Percentiles rank a stretch among this genome's conserved stretches.
These are phyloP conservation scores for Spiraea crenata DNA, from an alignment of 331 rosid species.

Conservation along the genomic window DNA sequence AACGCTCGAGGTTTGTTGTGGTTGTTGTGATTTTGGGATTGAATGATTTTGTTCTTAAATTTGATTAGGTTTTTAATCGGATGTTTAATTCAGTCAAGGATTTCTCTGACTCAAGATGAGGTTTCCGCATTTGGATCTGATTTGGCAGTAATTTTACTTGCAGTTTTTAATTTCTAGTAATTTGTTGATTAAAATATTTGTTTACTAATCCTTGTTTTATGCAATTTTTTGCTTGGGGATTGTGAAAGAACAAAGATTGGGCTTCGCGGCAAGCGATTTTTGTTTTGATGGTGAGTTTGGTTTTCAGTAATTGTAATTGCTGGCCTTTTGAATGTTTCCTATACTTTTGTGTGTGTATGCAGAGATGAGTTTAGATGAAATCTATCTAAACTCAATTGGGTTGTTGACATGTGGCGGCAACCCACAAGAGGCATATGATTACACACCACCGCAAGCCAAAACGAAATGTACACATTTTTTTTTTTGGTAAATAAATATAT, in stretches of 20 bases:
- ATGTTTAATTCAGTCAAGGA: constrained; percentile 53
- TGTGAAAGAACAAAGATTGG: constrained; percentile 46
- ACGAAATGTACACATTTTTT: no score
- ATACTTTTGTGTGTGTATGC: constrained; percentile 27
- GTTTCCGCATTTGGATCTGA: constrained; percentile 38
- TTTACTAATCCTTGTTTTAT: constrained; percentile 10
- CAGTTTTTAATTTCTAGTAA: neutral
- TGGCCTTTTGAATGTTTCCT: neutral
- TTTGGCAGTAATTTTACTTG: constrained; percentile 25
- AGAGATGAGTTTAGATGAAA: constrained; percentile 66
- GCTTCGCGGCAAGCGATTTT: constrained; percentile 39
- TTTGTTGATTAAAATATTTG: neutral
- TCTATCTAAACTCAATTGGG: no score
- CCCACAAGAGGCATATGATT: no score
- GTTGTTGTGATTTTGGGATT: no score
- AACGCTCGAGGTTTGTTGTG: no score
- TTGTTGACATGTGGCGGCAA: no score
- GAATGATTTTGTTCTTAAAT: no score
- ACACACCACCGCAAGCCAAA: no score
- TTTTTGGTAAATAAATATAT: no score
- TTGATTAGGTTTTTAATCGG: constrained; percentile 11
- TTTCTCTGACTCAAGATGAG: constrained; percentile 48
- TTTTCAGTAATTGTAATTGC: neutral
- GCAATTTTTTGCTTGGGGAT: constrained; percentile 24
- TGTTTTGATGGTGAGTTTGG: neutral